Conservation (phyloP, 805 yeast genomes). For the Lipomyces sp. region DNA sequence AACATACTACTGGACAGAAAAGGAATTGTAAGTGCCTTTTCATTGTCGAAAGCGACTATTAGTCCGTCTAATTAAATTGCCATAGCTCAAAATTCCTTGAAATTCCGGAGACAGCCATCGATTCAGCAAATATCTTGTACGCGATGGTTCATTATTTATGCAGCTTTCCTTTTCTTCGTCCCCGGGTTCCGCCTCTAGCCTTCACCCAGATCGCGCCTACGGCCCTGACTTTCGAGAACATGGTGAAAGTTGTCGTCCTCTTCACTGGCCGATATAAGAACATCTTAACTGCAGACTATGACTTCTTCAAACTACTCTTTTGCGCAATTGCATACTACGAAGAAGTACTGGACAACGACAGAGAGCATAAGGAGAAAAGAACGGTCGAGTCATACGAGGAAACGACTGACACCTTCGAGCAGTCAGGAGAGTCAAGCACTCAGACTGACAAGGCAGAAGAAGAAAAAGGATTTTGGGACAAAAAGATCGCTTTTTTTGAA, state of each 20-base stretch:
- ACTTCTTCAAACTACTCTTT: conserved; percentile 48
- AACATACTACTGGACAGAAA: conserved; percentile 22
- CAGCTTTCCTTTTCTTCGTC: conserved; percentile 49
- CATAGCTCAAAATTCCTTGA: conserved; percentile 34
- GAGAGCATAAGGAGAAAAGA: conserved; percentile 17
- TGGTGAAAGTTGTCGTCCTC: conserved; percentile 47
- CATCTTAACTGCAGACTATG: conserved; percentile 40
- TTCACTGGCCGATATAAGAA: conserved; percentile 45
- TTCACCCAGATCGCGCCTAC: conserved; percentile 27
- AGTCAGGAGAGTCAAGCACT: neutral
- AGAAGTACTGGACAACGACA: conserved; percentile 1
- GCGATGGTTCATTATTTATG: conserved; percentile 46
- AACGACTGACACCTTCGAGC: conserved; percentile 17
- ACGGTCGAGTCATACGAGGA: conserved; percentile 24
- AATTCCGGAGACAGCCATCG: conserved; percentile 39
- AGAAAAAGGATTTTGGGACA: conserved; percentile 18
- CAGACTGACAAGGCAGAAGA: neutral
- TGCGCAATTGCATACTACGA: conserved; percentile 42
- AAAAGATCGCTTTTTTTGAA: conserved; percentile 12
- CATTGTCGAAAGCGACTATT: neutral
- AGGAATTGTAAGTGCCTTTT: conserved; percentile 18
- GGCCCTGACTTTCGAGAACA: conserved; percentile 41
- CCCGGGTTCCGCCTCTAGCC: conserved; percentile 27
- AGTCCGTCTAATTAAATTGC: neutral
- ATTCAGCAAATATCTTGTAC: conserved; percentile 41